These are phyloP conservation scores for Ceratobasidium sp. DNA, from an alignment of 1,284 basidiomycete genomes.

Conservation along the genomic window DNA sequence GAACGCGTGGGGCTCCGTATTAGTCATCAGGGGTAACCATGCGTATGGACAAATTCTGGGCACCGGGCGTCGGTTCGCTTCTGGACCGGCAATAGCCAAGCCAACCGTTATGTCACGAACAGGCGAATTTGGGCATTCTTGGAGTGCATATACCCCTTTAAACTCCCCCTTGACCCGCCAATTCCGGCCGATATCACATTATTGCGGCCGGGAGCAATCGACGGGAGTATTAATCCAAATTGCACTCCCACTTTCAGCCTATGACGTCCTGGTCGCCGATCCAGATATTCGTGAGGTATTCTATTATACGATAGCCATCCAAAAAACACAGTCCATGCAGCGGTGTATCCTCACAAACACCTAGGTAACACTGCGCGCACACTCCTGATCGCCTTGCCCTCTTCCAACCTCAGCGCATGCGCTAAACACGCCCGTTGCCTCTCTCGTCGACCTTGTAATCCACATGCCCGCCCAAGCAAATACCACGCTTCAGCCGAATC, in stretches of 20 bases:
- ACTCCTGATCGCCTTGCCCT: constrained; percentile 75
- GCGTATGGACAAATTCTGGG: not conserved
- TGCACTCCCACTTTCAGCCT: not conserved
- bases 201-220: too few relatives aligned
- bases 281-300: not conserved
- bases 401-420: constrained; percentile 80
- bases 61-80: constrained; percentile 22
- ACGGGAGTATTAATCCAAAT: too few relatives aligned
- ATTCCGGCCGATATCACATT: not conserved
- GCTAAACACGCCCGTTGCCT: constrained; percentile 81
- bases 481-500: constrained; percentile 95
- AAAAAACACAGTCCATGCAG: not conserved
- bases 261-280: not conserved
- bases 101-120: too few relatives aligned
- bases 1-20: constrained; percentile 8
- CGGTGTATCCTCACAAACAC: constrained; percentile 66
- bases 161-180: not conserved
- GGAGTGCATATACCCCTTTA: constrained; percentile 10
- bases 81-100: not conserved
- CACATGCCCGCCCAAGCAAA: constrained; percentile 84
- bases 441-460: constrained; percentile 77
- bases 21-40: not conserved
- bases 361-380: constrained; percentile 75
- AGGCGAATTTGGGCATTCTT: not conserved
- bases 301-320: not conserved